phyloP scores from a whole-genome alignment of 352 stramenopile species.

The Phytophthora uliginosa region DNA sequence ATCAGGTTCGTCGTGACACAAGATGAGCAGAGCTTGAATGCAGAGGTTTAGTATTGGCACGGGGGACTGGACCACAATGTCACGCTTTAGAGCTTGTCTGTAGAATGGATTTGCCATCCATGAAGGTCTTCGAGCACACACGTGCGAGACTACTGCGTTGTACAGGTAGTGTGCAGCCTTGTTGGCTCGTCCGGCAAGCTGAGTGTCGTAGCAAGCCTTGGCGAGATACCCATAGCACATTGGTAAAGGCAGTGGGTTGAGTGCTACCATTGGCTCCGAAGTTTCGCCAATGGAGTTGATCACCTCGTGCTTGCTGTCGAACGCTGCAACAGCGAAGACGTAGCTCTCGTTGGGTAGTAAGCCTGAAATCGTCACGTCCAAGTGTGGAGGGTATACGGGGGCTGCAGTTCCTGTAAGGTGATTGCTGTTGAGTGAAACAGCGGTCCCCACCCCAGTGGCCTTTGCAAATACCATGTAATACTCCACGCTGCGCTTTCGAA shows the following conservation, averaged over 20 bases:
- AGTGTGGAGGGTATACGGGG: conserved; percentile 43
- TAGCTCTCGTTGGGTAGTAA: conserved; percentile 82
- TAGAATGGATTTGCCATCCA: conserved; percentile 79
- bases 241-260: conserved; percentile 71
- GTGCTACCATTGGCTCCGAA: conserved; percentile 61
- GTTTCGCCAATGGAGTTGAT: conserved; percentile 80
- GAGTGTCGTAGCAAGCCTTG: conserved; percentile 51
- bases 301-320: conserved; percentile 66
- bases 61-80: conserved; percentile 58
- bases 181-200: conserved; percentile 37
- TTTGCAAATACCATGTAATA: conserved; percentile 91
- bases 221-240: conserved; percentile 84
- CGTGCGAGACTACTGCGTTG: conserved; percentile 51
- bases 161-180: conserved; percentile 63
- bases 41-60: conserved; percentile 62
- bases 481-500: conserved; percentile 43
- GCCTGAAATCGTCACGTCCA: conserved; percentile 54
- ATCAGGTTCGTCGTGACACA: conserved; percentile 62
- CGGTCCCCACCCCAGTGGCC: conserved; percentile 68
- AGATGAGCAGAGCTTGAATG: conserved; percentile 61
- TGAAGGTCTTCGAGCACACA: conserved; percentile 28
- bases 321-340: conserved; percentile 87
- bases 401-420: conserved; percentile 68
- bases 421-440: conserved; percentile 83
- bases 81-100: conserved; percentile 58